Percentiles rank a stretch among this genome's conserved stretches.
phyloP scores from a whole-genome alignment of 2,329 filamentous ascomycete species.

The Mycocentrospora acerina region DNA sequence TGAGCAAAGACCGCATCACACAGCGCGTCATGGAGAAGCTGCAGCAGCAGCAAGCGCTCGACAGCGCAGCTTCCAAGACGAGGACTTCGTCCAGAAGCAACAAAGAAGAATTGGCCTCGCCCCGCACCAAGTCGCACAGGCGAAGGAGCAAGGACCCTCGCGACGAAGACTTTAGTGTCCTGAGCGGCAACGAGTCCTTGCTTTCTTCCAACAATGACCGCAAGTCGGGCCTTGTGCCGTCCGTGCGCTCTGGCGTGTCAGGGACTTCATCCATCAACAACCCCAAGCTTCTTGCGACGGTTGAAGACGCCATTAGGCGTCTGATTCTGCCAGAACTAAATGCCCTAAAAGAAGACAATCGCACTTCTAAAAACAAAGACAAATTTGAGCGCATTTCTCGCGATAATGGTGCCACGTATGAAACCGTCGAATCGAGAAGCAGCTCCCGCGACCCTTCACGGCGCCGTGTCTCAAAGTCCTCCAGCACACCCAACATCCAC shows the following conservation, averaged over 20 bases:
- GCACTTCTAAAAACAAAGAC: constrained; percentile 69
- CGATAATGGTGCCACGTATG: constrained; percentile 47
- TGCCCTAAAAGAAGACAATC: constrained; percentile 86
- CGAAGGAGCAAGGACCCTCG: constrained; percentile 48
- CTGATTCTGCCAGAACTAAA: constrained; percentile 90
- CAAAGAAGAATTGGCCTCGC: constrained; percentile 32
- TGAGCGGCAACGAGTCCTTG: constrained; percentile 61
- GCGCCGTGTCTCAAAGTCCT: constrained; percentile 60
- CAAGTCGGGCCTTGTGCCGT: constrained; percentile 59
- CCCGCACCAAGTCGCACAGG: constrained; percentile 32
- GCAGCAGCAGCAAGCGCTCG: constrained; percentile 52
- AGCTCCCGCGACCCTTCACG: constrained; percentile 46
- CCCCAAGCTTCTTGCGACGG: constrained; percentile 83
- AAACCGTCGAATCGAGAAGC: constrained; percentile 61
- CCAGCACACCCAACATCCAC: constrained; percentile 61
- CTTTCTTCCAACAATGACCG: constrained; percentile 61
- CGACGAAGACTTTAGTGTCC: constrained; percentile 43
- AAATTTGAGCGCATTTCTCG: constrained; percentile 64
- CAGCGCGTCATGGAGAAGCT: constrained; percentile 71
- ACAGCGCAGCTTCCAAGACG: constrained; percentile 37
- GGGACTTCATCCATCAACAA: constrained; percentile 79
- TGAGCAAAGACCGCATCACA: constrained; percentile 67
- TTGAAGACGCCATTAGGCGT: constrained; percentile 88
- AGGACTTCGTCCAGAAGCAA: constrained; percentile 20
- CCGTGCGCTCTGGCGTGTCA: constrained; percentile 57